Evolutionary conservation across 129 eudicot genomes (phyloP).

Genomic region (Saussurea involucrata): DNA sequence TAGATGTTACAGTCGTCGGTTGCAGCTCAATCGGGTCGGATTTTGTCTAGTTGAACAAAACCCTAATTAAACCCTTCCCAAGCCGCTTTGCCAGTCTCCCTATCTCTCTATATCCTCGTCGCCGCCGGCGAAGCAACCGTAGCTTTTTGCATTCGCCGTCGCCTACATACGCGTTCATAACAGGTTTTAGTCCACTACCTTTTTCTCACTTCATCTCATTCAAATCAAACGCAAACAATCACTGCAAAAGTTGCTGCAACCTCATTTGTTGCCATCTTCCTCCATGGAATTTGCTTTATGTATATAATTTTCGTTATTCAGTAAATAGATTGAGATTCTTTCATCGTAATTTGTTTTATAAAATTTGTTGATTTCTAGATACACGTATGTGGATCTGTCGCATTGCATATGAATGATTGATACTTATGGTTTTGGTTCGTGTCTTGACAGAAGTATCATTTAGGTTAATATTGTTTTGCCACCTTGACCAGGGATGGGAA

Average conservation of each 20-base stretch:
- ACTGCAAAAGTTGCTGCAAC: not conserved
- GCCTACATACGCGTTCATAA: not conserved
- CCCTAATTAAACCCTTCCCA: slow-evolving; percentile 19
- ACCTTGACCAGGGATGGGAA: slow-evolving; percentile 24
- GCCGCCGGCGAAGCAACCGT: not conserved
- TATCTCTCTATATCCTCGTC: not conserved
- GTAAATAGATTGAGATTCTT: not conserved
- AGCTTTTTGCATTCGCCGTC: not conserved
- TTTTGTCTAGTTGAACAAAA: not conserved
- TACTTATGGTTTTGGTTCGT: not conserved
- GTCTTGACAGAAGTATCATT: not conserved
- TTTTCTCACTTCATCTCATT: not conserved
- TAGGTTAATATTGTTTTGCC: not conserved
- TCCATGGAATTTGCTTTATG: not conserved
- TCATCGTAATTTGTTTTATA: not conserved
- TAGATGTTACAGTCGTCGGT: too few relatives aligned
- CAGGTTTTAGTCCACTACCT: not conserved
- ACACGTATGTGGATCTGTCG: not conserved
- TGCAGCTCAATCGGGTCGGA: slow-evolving; percentile 2
- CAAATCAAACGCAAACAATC: not conserved
- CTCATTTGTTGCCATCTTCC: slow-evolving; percentile 4
- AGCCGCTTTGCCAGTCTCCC: not conserved
- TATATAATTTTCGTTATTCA: not conserved
- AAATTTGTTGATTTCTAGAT: not conserved
- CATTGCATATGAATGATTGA: not conserved